These are phyloP conservation scores for Ulvella scutata DNA, from an alignment of 139 green algal species.

Conservation along the genomic window DNA sequence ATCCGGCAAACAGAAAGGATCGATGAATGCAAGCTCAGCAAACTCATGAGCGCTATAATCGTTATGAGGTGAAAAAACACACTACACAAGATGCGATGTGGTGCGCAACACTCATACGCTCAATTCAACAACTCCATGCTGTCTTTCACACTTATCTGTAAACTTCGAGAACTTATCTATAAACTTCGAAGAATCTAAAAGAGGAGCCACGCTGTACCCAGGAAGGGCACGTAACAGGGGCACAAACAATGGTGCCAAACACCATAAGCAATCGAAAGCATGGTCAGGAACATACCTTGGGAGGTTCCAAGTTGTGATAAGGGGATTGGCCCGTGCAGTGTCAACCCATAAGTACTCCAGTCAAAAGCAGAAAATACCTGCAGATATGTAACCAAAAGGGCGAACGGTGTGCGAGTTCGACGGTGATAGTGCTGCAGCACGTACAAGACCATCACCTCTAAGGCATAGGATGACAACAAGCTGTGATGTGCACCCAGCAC, in stretches of 20 bases:
- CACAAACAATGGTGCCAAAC: too few species aligned
- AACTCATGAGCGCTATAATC: too few species aligned
- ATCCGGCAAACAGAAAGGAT: too few species aligned
- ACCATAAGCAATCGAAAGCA: neutral
- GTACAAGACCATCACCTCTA: conserved; percentile 93
- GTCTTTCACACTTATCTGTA: too few species aligned
- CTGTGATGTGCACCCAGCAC: conserved; percentile 87
- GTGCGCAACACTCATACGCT: too few species aligned
- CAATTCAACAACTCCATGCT: too few species aligned
- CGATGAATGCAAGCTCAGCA: too few species aligned
- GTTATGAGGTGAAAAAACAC: too few species aligned
- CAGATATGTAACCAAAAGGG: conserved; percentile 2
- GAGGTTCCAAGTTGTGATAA: neutral
- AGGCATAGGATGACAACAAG: conserved; percentile 87
- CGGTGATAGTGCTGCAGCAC: neutral
- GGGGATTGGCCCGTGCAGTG: conserved; percentile 53
- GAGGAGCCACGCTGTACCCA: too few species aligned
- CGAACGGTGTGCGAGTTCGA: neutral
- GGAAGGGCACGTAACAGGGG: neutral
- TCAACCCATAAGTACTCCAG: conserved; percentile 76
- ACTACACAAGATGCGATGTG: too few species aligned
- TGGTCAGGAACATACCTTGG: neutral
- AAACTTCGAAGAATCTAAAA: too few species aligned
- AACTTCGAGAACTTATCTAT: too few species aligned
- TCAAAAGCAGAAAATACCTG: conserved; percentile 80